phyloP scores from a whole-genome alignment of 805 yeast genomes.

The Yarrowia sp. region DNA sequence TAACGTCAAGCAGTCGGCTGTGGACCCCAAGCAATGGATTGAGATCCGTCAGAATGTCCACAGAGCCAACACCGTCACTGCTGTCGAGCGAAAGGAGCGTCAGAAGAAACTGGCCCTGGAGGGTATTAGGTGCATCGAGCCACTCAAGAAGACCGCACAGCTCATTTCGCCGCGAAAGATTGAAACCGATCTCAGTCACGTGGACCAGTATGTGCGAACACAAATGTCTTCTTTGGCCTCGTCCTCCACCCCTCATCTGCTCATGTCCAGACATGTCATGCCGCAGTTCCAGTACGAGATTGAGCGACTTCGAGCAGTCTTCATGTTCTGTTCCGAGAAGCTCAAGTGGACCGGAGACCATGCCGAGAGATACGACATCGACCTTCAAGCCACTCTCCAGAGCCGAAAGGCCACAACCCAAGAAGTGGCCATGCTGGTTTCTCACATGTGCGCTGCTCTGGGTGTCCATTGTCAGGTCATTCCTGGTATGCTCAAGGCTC shows the following conservation, averaged over 20 bases:
- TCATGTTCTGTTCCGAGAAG: conserved; percentile 58
- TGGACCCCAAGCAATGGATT: conserved; percentile 43
- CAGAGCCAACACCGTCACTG: conserved; percentile 66
- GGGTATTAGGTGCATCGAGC: conserved; percentile 12
- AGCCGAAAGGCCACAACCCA: conserved; percentile 58
- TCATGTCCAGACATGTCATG: conserved; percentile 12
- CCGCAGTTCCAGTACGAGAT: conserved; percentile 46
- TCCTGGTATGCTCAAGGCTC: conserved; percentile 78
- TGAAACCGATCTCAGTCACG: conserved; percentile 1
- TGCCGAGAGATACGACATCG: conserved; percentile 30
- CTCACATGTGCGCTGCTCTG: conserved; percentile 64
- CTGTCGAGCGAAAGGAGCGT: conserved; percentile 66
- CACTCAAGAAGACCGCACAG: neutral
- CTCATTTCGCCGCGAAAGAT: neutral
- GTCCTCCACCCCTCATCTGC: conserved; percentile 4
- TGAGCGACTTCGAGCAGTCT: conserved; percentile 65
- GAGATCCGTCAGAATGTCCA: conserved; percentile 58
- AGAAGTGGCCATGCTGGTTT: conserved; percentile 74
- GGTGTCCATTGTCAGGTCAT: conserved; percentile 73
- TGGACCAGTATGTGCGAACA: conserved; percentile 5
- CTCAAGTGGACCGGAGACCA: conserved; percentile 43
- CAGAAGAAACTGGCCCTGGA: conserved; percentile 41
- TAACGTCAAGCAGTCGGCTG: conserved; percentile 12
- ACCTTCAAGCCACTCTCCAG: conserved; percentile 36
- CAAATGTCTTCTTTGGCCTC: conserved; percentile 17